A percentile compares a stretch with the other conserved stretches of the same genome.
Evolutionary conservation across 1,139 yeast genomes (phyloP).

Genomic region (Yamadazyma siamensis): DNA sequence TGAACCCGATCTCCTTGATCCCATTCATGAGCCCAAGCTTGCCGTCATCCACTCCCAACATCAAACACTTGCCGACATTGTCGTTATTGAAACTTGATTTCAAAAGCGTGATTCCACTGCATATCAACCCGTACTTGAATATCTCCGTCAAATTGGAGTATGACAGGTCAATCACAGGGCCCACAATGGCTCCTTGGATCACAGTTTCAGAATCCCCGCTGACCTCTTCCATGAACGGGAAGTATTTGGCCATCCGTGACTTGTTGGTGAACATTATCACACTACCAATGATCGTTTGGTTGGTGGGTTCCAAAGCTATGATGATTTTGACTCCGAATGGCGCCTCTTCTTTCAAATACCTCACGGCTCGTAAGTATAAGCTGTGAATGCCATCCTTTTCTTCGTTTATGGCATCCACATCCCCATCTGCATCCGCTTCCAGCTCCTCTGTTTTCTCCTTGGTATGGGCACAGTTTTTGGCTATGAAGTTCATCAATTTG

Average conservation of each 20-base stretch:
- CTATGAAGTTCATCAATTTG: slow-evolving; percentile 36
- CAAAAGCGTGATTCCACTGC: slow-evolving; percentile 56
- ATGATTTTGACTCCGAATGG: slow-evolving; percentile 43
- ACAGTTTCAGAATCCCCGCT: slow-evolving; percentile 9
- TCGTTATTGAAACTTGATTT: slow-evolving; percentile 30
- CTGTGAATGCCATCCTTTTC: slow-evolving; percentile 15
- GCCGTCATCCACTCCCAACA: slow-evolving; percentile 40
- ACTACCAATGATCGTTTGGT: slow-evolving; percentile 54
- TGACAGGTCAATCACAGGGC: slow-evolving; percentile 53
- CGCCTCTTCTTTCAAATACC: slow-evolving; percentile 16
- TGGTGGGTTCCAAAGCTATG: slow-evolving; percentile 55
- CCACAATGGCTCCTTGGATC: slow-evolving; percentile 53
- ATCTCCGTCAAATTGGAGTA: slow-evolving; percentile 55
- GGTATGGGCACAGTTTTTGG: slow-evolving; percentile 7
- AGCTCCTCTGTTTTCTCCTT: slow-evolving; percentile 7
- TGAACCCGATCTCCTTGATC: slow-evolving; percentile 41
- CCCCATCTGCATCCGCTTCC: slow-evolving; percentile 3
- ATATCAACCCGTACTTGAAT: slow-evolving; percentile 54
- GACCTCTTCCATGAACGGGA: slow-evolving; percentile 48
- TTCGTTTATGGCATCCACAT: slow-evolving; percentile 7
- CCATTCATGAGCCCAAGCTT: slow-evolving; percentile 29
- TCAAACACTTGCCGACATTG: slow-evolving; percentile 32
- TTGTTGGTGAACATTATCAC: slow-evolving; percentile 51
- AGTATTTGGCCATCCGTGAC: slow-evolving; percentile 45
- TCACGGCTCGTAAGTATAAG: slow-evolving; percentile 25